Conservation (phyloP, 1,284 basidiomycete species). For the Hemileia vastatrix region DNA sequence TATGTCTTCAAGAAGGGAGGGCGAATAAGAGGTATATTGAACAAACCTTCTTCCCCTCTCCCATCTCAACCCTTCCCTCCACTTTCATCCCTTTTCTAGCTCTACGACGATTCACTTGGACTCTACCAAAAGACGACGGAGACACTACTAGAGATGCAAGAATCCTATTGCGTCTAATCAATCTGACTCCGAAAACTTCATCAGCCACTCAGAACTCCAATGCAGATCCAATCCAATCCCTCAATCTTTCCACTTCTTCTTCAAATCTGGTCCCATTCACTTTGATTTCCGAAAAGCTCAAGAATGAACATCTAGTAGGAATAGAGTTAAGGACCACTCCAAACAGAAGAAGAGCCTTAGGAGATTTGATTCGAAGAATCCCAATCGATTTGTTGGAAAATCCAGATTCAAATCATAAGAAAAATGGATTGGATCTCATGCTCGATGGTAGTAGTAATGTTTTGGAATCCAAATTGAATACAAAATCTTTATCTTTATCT, state of each 20-base stretch:
- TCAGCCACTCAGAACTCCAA: neutral
- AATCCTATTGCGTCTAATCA: constrained; percentile 29
- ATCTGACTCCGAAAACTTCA: neutral
- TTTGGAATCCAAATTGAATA: too few relatives aligned
- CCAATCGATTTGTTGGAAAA: too few relatives aligned
- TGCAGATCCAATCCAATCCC: neutral
- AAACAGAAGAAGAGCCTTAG: too few relatives aligned
- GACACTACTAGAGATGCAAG: constrained; percentile 31
- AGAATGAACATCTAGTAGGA: too few relatives aligned
- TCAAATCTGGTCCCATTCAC: too few relatives aligned
- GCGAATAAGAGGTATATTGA: too few relatives aligned
- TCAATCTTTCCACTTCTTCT: neutral
- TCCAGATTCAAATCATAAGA: neutral
- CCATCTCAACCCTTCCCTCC: neutral
- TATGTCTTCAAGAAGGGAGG: too few relatives aligned
- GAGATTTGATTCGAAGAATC: too few relatives aligned
- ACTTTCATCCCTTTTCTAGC: neutral
- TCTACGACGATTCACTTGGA: constrained; percentile 33
- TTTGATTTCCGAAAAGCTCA: too few relatives aligned
- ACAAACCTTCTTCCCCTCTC: neutral
- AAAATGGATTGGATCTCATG: neutral
- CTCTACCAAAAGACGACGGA: constrained; percentile 36
- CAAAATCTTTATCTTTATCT: too few relatives aligned
- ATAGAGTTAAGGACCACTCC: too few relatives aligned
- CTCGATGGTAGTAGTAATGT: too few relatives aligned